Evolutionary conservation across 495 filamentous ascomycete species (phyloP).

Genomic region (Penicillium ochrochloron): DNA sequence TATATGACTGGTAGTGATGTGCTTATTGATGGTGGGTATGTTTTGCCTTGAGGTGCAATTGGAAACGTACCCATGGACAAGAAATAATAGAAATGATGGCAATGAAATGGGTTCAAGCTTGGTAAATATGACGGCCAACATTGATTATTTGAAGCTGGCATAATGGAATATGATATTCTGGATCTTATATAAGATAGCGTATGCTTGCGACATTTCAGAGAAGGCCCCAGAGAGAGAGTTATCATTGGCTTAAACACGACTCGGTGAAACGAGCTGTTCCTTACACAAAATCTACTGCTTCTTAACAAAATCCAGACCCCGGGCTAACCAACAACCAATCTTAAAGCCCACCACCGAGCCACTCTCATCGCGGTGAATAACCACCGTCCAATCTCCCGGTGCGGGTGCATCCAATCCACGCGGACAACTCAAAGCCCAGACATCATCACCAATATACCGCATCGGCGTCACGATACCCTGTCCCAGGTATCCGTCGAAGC

Average conservation of each 20-base stretch:
- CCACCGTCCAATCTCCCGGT: constrained; percentile 41
- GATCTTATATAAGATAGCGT: not conserved
- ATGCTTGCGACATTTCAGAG: too few relatives aligned
- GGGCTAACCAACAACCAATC: constrained; percentile 42
- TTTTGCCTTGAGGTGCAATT: constrained; percentile 25
- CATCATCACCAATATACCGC: constrained; percentile 36
- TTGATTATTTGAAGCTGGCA: not conserved
- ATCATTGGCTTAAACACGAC: too few relatives aligned
- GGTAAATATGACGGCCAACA: not conserved
- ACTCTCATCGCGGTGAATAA: constrained; percentile 31
- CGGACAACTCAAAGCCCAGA: constrained; percentile 37
- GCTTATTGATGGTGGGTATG: constrained; percentile 65
- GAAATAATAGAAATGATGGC: not conserved
- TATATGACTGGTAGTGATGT: constrained; percentile 72
- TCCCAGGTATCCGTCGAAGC: constrained; percentile 40
- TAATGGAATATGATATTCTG: not conserved
- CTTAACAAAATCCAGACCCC: constrained; percentile 28
- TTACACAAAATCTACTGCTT: not conserved
- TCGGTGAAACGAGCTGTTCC: too few relatives aligned
- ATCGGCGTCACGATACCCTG: constrained; percentile 29
- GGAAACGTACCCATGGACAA: not conserved
- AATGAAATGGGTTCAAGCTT: not conserved
- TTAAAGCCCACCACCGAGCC: constrained; percentile 24
- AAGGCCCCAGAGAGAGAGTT: too few relatives aligned
- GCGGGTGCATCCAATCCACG: constrained; percentile 40